These are phyloP conservation scores for Fusarium armeniacum DNA, from an alignment of 2,329 filamentous ascomycete genomes.

Conservation along the genomic window DNA sequence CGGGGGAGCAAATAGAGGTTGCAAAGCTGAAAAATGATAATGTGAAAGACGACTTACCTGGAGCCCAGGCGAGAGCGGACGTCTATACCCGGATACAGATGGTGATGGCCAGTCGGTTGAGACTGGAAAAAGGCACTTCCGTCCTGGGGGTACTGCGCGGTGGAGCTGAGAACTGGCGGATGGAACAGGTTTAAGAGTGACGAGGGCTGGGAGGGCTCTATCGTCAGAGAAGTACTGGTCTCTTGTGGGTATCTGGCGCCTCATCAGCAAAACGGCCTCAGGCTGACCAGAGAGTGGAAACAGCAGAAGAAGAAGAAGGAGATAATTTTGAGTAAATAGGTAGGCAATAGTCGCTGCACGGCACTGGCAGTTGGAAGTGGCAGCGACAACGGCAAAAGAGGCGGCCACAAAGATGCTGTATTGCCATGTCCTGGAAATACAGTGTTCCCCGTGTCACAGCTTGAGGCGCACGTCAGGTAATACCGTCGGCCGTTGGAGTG, in stretches of 20 bases:
- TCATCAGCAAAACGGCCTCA: slow-evolving; percentile 48
- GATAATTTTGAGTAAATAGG: slow-evolving; percentile 31
- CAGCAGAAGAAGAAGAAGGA: slow-evolving; percentile 26
- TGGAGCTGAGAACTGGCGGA: slow-evolving; percentile 62
- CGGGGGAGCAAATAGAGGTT: slow-evolving; percentile 12
- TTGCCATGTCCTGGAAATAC: slow-evolving; percentile 52
- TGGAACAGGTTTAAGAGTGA: slow-evolving; percentile 67
- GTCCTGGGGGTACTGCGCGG: slow-evolving; percentile 65
- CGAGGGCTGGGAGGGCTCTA: slow-evolving; percentile 67
- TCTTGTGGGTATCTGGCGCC: slow-evolving; percentile 68
- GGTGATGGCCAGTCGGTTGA: slow-evolving; percentile 57
- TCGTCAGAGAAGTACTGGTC: slow-evolving; percentile 65
- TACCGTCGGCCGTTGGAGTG: slow-evolving; percentile 49
- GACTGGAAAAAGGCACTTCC: slow-evolving; percentile 64
- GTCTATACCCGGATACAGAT: slow-evolving; percentile 65
- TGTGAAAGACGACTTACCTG: slow-evolving; percentile 61
- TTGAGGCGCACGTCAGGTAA: slow-evolving; percentile 46
- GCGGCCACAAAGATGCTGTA: slow-evolving; percentile 51
- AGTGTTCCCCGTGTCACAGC: slow-evolving; percentile 50
- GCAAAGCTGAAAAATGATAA: slow-evolving; percentile 4
- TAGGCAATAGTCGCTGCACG: slow-evolving; percentile 35
- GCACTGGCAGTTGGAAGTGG: slow-evolving; percentile 44
- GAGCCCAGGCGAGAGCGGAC: slow-evolving; percentile 67
- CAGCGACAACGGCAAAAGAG: slow-evolving; percentile 46
- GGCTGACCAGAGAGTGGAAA: slow-evolving; percentile 37